A percentile compares a stretch with the other conserved stretches of the same genome.
These are phyloP conservation scores for Podospora pseudoanserina DNA, from an alignment of 495 filamentous ascomycete species.

Conservation along the genomic window DNA sequence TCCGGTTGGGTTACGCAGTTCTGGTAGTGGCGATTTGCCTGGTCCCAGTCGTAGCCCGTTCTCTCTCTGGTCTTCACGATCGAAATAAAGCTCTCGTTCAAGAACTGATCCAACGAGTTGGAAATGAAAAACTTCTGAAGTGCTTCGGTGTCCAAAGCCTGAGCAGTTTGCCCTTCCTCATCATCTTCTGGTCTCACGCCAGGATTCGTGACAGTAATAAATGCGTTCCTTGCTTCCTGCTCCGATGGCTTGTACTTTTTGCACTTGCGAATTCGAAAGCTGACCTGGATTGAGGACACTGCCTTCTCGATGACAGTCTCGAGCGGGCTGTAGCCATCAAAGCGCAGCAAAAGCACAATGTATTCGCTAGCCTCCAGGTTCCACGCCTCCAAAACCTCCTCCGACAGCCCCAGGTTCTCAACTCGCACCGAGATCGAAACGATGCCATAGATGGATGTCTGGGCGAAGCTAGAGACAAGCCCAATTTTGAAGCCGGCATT, in stretches of 20 bases:
- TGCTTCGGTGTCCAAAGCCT: constrained; percentile 8
- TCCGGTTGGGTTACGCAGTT: background rate
- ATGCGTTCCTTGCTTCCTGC: constrained; percentile 49
- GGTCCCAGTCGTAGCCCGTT: constrained; percentile 60
- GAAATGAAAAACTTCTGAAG: constrained; percentile 65
- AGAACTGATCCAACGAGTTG: constrained; percentile 63
- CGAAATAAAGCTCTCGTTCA: constrained; percentile 63
- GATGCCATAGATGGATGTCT: constrained; percentile 40
- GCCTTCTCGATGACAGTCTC: constrained; percentile 29
- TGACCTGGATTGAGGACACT: background rate
- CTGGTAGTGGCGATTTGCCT: constrained; percentile 59
- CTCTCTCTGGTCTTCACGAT: constrained; percentile 58
- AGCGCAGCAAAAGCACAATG: constrained; percentile 73
- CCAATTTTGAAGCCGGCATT: constrained; percentile 74
- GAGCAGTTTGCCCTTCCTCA: constrained; percentile 2
- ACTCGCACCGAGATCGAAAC: constrained; percentile 66
- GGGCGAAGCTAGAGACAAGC: constrained; percentile 48
- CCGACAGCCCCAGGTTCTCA: constrained; percentile 67
- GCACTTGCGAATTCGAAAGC: constrained; percentile 52
- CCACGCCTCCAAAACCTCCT: constrained; percentile 78
- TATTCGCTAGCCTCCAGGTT: constrained; percentile 63
- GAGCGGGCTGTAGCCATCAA: constrained; percentile 55
- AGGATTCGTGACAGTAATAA: constrained; percentile 30
- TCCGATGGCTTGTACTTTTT: constrained; percentile 53
- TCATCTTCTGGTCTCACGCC: background rate